Conservation (phyloP, 2,329 filamentous ascomycete genomes). For the Trichoderma sp. region DNA sequence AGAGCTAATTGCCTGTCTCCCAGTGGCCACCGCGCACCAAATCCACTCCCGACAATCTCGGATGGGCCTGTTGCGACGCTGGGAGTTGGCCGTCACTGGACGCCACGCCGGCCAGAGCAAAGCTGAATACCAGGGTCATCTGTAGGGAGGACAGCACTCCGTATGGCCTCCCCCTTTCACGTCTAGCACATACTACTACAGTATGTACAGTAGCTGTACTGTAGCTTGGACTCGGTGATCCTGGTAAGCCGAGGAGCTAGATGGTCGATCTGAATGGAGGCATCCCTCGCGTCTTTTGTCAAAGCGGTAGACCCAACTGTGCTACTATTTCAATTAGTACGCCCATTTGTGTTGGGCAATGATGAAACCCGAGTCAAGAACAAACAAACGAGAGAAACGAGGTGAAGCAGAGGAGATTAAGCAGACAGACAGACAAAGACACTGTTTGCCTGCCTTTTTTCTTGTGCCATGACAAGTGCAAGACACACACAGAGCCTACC, state of each 20-base stretch:
- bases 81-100: background rate
- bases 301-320: background rate
- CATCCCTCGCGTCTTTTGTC: background rate
- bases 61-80: background rate
- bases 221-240: background rate
- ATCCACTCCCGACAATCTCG: background rate
- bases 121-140: slow-evolving; percentile 16
- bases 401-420: background rate
- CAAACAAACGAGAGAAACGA: background rate
- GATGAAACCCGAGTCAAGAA: no score
- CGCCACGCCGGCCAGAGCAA: slow-evolving; percentile 11
- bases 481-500: no score
- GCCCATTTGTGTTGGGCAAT: background rate
- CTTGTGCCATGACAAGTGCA: background rate
- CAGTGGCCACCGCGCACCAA: slow-evolving; percentile 13
- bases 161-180: background rate
- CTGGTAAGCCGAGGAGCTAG: background rate
- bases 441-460: background rate
- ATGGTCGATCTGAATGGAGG: background rate
- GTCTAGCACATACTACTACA: background rate
- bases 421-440: no score
- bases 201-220: background rate
- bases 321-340: background rate
- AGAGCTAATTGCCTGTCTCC: background rate
- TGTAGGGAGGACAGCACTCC: no score